phyloP scores from a whole-genome alignment of 768 basidiomycete species.

The Suillus fuscotomentosus region DNA sequence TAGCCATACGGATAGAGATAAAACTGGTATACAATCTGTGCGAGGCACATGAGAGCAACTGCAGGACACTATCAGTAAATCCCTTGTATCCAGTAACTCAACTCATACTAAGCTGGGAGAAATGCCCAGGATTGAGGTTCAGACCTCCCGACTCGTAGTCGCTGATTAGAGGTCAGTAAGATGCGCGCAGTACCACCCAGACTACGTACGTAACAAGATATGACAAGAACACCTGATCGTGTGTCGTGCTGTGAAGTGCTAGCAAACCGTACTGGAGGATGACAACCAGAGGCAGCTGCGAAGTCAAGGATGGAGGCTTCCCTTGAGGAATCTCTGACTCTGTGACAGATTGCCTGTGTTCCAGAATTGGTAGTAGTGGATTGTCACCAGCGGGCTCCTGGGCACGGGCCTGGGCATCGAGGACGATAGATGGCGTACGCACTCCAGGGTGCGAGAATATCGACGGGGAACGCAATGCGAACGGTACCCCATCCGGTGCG shows the following conservation, averaged over 20 bases:
- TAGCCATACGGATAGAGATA: constrained; percentile 78
- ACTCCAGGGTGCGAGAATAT: constrained; percentile 88
- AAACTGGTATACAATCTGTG: constrained; percentile 90
- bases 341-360: constrained; percentile 36
- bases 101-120: constrained; percentile 82
- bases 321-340: constrained; percentile 42
- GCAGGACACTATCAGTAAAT: constrained; percentile 11
- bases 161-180: constrained; percentile 35
- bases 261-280: constrained; percentile 90
- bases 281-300: constrained; percentile 77
- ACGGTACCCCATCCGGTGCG: constrained; percentile 33
- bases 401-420: constrained; percentile 64
- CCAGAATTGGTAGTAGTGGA: constrained; percentile 43
- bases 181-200: constrained; percentile 1
- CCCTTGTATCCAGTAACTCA: constrained; percentile 1
- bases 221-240: constrained; percentile 89
- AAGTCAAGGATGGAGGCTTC: constrained; percentile 63
- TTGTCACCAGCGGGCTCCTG: constrained; percentile 39
- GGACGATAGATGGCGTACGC: constrained; percentile 69
- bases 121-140: constrained; percentile 87
- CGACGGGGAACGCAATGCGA: constrained; percentile 56
- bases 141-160: constrained; percentile 86
- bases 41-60: constrained; percentile 94
- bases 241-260: constrained; percentile 85
- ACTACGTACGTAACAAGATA: constrained; percentile 64